Evolutionary conservation across 257 asterid species (phyloP), one percentile per base, ranked within the genome.

Genomic region (Penstemon eatonii): DNA sequence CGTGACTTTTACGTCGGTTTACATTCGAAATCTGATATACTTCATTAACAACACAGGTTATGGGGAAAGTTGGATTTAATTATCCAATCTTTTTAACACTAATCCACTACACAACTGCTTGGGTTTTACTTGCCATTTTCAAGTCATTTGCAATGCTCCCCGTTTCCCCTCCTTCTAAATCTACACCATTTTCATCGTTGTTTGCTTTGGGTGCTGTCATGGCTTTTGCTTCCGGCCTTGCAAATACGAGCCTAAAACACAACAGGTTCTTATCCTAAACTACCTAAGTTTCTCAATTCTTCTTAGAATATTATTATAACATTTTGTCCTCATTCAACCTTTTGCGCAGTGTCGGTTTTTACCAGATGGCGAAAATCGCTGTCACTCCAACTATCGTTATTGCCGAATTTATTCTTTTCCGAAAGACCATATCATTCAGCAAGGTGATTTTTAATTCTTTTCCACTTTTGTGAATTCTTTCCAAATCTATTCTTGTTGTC

Each of bases 321-420:
- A 0, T 70, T 77, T 25, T 25, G 33, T 25, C 51, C 83, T 83
- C 69, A 76, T 77, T 78, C 75, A 60, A 66, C 11, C 75, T 79
- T 68, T 72, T 63, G 45, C 72, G 82, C 92, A 91, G 98, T 70
- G 95, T 89, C 58, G 96, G 98, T 73, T 91, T 91, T 73, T 89
- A 91, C 75, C 96, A 91, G 86, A 91, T 89, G 98, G 96, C 98
- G 25, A 91, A 91, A 72, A 91, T 89, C 66, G 95, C 95, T 1
- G 96, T 91, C 75, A 91, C 96, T 63, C 96, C 98, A 36, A 89
- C 96, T 65, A 89, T 91, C 39, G 98, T 89, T 36, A 64, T 82
- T 8, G 92, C 94, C 3, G 96, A 91, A 63, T 91, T 87, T 66
- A 5, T 83, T 60, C 90, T 91, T 49, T 91, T 73, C 82, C 64